Base-by-base conservation (phyloP, 306 rosid species). In the Prunus salicina region DNA sequence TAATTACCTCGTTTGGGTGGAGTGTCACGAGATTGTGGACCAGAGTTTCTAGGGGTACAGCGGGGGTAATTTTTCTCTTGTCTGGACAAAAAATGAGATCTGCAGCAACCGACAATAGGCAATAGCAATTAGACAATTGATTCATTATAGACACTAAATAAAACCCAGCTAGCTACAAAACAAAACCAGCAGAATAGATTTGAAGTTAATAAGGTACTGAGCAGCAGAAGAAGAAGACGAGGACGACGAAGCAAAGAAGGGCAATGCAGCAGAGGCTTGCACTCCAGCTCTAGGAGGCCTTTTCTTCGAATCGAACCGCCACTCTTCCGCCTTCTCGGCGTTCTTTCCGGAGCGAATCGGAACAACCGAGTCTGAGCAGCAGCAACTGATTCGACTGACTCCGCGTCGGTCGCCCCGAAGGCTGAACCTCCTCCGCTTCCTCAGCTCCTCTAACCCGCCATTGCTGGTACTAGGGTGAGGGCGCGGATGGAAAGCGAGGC, bases 21-120 rank as follows among this genome's bases (percentile, higher is more conserved):
- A 30, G 89, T 87, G 73, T 94, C 98, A 69, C 96, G 98, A 41
- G 98, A 94, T 46, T 94, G 98, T 52, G 92, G 97, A 70, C 96
- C 97, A 60, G 92, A 88, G 72, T 78, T 86, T 69, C 95, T 78
- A 1, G 93, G 90, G 38, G 87, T 80, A 78, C 97, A 94, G 30
- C 97, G 97, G 68, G 92, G 88, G 69, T 82, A 85, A 80, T 84
- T 80, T 69, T 82, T 94, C 67, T 89, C 94, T 76, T 84, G 96
- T 76, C 87, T 87, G 79, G 80, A 77, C 74, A 79, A 49, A 43
- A 74, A 84, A 53, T 64, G 76, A 82, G 89, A 86, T 76, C 98
- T 94, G 89, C 71, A 78, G 69, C 75, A 74, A 60, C 56, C 51
- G 63, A 7, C 41, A 30, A 5, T 10, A 1, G 2, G 10, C 8